These are phyloP conservation scores for Cnidoscolus chayamansa DNA, from an alignment of 441 rosid species.

Conservation along the genomic window DNA sequence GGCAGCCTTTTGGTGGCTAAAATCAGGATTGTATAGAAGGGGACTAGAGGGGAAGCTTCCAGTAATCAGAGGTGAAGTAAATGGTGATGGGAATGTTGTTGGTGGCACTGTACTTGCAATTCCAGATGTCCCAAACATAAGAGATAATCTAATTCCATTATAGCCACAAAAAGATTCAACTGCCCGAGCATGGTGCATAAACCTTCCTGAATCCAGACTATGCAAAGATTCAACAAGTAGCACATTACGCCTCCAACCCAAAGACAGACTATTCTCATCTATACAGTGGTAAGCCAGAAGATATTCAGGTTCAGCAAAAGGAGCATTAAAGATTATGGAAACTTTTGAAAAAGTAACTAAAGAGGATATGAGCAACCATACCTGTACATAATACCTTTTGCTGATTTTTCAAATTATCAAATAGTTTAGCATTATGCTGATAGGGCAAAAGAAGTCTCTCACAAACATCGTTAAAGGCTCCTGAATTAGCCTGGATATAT, in stretches of 20 bases:
- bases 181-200: conserved; percentile 78
- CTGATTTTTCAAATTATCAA: conserved; percentile 53
- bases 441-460: conserved; percentile 74
- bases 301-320: conserved; percentile 23
- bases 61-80: conserved; percentile 73
- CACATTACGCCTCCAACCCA: conserved; percentile 94
- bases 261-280: conserved; percentile 63
- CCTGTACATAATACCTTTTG: conserved; percentile 57
- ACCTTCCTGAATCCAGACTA: conserved; percentile 82
- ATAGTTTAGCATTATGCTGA: conserved; percentile 68
- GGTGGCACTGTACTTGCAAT: conserved; percentile 47
- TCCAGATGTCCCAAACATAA: conserved; percentile 56
- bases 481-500: conserved; percentile 66
- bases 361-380: conserved; percentile 29
- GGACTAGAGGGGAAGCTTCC: conserved; percentile 97
- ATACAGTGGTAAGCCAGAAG: conserved; percentile 25
- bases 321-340: conserved; percentile 7
- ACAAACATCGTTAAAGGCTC: conserved; percentile 60
- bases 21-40: conserved; percentile 76
- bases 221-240: conserved; percentile 93
- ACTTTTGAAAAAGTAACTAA: not conserved
- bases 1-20: conserved; percentile 62
- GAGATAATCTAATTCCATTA: conserved; percentile 67
- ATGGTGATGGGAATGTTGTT: conserved; percentile 78
- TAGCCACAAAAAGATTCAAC: conserved; percentile 83